Evolutionary conservation across 1,284 basidiomycete genomes (phyloP).

Genomic region (Trametes hirsuta): DNA sequence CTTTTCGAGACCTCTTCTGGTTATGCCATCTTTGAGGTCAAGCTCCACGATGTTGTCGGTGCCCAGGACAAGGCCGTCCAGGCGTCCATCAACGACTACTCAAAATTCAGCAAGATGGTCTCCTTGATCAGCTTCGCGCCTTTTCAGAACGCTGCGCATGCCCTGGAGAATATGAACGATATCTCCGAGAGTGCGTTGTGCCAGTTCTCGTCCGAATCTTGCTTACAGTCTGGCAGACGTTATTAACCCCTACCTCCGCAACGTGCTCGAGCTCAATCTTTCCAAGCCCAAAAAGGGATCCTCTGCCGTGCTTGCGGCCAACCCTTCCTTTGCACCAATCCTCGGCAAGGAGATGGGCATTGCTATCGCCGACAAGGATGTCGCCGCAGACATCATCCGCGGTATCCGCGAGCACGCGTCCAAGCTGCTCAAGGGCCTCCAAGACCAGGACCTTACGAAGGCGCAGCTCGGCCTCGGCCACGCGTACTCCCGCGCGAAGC

Average conservation of each 20-base stretch:
- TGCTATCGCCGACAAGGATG: conserved; percentile 88
- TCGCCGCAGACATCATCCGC: conserved; percentile 87
- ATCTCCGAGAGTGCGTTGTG: conserved; percentile 83
- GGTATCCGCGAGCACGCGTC: conserved; percentile 93
- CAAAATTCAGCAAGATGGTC: conserved; percentile 96
- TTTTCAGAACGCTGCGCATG: conserved; percentile 95
- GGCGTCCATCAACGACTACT: conserved; percentile 84
- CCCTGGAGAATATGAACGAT: conserved; percentile 96
- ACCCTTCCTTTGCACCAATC: conserved; percentile 77
- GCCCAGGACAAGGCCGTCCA: conserved; percentile 84
- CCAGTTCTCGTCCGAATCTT: background rate
- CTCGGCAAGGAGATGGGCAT: conserved; percentile 83
- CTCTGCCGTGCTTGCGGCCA: conserved; percentile 85
- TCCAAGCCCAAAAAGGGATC: conserved; percentile 78
- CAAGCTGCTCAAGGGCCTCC: conserved; percentile 89
- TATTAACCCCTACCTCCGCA: conserved; percentile 86
- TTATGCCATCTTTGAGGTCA: conserved; percentile 92
- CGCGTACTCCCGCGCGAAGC: conserved; percentile 96
- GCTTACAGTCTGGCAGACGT: conserved; percentile 57
- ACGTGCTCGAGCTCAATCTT: conserved; percentile 89
- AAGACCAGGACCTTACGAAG: conserved; percentile 87
- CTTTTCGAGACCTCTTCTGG: conserved; percentile 96
- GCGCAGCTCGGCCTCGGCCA: conserved; percentile 98
- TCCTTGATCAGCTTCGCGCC: conserved; percentile 91
- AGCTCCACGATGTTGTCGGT: conserved; percentile 90